phyloP scores from a whole-genome alignment of 2,329 filamentous ascomycete species.

The Tolypocladium amazonense region DNA sequence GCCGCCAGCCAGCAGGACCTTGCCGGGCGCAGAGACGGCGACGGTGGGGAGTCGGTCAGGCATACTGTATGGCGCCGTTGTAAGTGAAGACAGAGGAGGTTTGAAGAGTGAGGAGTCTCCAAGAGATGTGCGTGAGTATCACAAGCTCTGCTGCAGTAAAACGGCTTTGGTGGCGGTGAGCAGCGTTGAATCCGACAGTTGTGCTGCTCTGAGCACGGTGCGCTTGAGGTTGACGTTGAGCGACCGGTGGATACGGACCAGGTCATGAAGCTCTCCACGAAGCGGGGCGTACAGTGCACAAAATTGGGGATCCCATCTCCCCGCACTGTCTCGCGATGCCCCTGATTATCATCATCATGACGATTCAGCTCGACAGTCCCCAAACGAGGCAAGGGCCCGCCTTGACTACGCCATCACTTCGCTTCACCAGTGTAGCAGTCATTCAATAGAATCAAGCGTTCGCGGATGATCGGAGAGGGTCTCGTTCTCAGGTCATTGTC shows the following conservation, averaged over 20 bases:
- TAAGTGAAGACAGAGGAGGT: background rate
- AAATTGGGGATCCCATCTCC: rapidly evolving
- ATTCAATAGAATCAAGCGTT: background rate
- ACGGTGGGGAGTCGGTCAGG: slow-evolving; percentile 21
- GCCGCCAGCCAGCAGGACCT: slow-evolving; percentile 88
- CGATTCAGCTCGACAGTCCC: background rate
- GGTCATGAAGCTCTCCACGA: background rate
- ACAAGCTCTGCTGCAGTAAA: background rate
- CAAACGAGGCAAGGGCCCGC: background rate
- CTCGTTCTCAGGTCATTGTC: background rate
- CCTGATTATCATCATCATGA: background rate
- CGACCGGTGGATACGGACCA: background rate
- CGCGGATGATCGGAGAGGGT: background rate
- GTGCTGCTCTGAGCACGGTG: background rate
- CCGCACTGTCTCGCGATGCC: background rate
- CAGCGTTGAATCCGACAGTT: background rate
- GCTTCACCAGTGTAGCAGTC: background rate
- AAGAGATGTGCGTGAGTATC: background rate
- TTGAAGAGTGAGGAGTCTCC: background rate
- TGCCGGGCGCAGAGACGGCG: slow-evolving; percentile 84
- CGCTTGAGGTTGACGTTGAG: background rate
- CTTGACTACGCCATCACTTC: background rate
- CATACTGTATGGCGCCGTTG: background rate
- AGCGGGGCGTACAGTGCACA: background rate
- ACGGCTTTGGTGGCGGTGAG: background rate